These are phyloP conservation scores for Vicia faba DNA, from an alignment of 306 rosid genomes.

Conservation along the genomic window DNA sequence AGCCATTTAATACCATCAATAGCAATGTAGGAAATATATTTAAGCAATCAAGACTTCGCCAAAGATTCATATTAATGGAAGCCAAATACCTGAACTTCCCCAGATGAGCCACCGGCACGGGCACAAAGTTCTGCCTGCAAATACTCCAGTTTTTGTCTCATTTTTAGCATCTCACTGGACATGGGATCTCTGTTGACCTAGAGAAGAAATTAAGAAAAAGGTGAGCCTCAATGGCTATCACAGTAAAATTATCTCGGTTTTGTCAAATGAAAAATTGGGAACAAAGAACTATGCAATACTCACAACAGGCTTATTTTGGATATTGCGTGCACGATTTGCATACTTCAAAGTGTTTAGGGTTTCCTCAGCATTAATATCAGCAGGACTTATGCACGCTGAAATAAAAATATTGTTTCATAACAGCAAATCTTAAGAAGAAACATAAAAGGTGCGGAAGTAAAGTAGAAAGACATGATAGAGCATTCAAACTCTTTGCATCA, in stretches of 20 bases:
- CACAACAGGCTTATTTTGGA: slow-evolving; percentile 95
- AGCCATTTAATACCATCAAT: no score
- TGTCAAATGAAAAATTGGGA: slow-evolving; percentile 13
- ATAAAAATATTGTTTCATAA: slow-evolving; percentile 34
- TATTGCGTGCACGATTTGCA: slow-evolving; percentile 99
- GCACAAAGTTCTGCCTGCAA: slow-evolving; percentile 99
- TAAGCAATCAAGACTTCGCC: slow-evolving; percentile 23
- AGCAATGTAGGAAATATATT: slow-evolving; percentile 5
- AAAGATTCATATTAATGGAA: slow-evolving; percentile 17
- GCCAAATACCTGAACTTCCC: slow-evolving; percentile 83
- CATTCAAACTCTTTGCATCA: slow-evolving; percentile 24
- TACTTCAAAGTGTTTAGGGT: slow-evolving; percentile 98
- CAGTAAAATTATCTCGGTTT: slow-evolving; percentile 36
- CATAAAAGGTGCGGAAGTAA: slow-evolving; percentile 23
- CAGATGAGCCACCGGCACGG: slow-evolving; percentile 88
- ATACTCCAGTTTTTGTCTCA: slow-evolving; percentile 93
- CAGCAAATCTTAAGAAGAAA: slow-evolving; percentile 28
- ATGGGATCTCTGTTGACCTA: slow-evolving; percentile 98
- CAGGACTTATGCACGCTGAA: slow-evolving; percentile 98
- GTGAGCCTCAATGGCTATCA: slow-evolving; percentile 23
- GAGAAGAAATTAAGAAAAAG: slow-evolving; percentile 8
- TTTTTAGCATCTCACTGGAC: slow-evolving; percentile 96
- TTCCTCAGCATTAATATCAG: slow-evolving; percentile 99
- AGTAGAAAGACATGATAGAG: slow-evolving; percentile 9
- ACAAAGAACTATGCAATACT: slow-evolving; percentile 43